These are phyloP conservation scores for Lipomyces spencermartinsiae DNA, from an alignment of 805 yeast genomes.

Conservation along the genomic window DNA sequence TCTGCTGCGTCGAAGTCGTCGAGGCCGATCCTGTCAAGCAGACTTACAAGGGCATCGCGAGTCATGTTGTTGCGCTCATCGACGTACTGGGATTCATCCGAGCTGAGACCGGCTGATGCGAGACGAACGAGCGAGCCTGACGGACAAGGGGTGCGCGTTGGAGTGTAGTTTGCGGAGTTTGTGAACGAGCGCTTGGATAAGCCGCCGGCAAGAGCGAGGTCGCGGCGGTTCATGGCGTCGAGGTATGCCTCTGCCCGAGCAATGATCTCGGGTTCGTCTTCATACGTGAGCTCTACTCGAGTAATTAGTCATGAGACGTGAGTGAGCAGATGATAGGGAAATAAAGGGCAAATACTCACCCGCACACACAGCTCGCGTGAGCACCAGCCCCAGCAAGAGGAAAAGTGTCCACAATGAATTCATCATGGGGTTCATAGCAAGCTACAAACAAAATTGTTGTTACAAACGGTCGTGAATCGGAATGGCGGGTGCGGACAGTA, in stretches of 20 bases:
- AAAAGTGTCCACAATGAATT: not conserved
- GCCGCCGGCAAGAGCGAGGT: constrained; percentile 3
- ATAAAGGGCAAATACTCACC: not conserved
- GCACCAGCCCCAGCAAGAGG: not conserved
- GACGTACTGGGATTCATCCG: constrained; percentile 40
- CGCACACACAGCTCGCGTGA: not conserved
- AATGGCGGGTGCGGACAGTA: not conserved
- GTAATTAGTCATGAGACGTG: not conserved
- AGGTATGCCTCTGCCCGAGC: constrained; percentile 9
- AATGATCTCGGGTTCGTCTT: not conserved
- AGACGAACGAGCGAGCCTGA: constrained; percentile 28
- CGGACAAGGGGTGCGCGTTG: constrained; percentile 23
- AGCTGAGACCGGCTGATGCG: constrained; percentile 15
- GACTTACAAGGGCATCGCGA: constrained; percentile 48
- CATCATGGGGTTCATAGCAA: not conserved
- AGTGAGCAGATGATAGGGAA: no score
- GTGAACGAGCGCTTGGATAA: not conserved
- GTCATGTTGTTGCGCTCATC: constrained; percentile 31
- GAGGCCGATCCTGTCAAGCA: constrained; percentile 54
- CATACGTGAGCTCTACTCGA: not conserved
- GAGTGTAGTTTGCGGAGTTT: constrained; percentile 21
- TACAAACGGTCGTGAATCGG: not conserved
- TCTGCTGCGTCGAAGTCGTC: constrained; percentile 48
- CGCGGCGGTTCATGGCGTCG: constrained; percentile 5
- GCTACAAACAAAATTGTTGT: no score